These are phyloP conservation scores for Coemansia sp. DNA, from an alignment of 192 early-diverging fungal species.

Conservation along the genomic window DNA sequence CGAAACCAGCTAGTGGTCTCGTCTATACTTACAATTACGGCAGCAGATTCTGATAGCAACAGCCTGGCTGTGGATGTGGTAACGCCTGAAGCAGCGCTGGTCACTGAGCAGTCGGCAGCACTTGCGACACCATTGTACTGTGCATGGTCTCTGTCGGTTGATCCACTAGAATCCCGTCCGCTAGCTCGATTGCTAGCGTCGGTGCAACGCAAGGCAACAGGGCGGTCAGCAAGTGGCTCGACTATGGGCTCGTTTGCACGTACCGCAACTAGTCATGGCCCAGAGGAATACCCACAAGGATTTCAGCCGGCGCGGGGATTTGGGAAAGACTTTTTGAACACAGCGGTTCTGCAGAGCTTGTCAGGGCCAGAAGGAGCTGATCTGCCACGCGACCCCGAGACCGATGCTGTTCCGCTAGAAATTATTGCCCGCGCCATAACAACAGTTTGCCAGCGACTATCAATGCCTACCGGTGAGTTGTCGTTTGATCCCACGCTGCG, in stretches of 20 bases:
- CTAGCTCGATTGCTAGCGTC: constrained; percentile 18
- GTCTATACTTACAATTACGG: constrained; percentile 27
- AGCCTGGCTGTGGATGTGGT: constrained; percentile 32
- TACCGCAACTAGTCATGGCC: not conserved
- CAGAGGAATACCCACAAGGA: not conserved
- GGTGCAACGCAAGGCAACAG: constrained; percentile 6
- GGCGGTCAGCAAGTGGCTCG: not conserved
- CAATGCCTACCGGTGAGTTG: constrained; percentile 38
- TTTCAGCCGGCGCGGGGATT: constrained; percentile 33
- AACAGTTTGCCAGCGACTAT: constrained; percentile 18
- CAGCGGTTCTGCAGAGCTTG: constrained; percentile 32
- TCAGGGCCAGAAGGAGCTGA: constrained; percentile 10
- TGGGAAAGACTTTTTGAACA: constrained; percentile 49
- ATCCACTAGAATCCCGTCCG: constrained; percentile 37
- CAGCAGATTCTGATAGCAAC: constrained; percentile 5
- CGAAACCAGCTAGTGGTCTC: constrained; percentile 61
- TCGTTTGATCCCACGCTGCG: constrained; percentile 34
- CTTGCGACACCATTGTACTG: constrained; percentile 38
- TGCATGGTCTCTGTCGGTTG: constrained; percentile 43
- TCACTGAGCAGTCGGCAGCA: constrained; percentile 22
- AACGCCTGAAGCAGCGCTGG: constrained; percentile 30
- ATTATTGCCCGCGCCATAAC: constrained; percentile 21
- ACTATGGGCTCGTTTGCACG: constrained; percentile 4
- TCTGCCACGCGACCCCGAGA: constrained; percentile 21
- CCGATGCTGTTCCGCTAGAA: constrained; percentile 11